These are phyloP conservation scores for Septoria petroselini DNA, from an alignment of 2,329 filamentous ascomycete species.

Conservation along the genomic window DNA sequence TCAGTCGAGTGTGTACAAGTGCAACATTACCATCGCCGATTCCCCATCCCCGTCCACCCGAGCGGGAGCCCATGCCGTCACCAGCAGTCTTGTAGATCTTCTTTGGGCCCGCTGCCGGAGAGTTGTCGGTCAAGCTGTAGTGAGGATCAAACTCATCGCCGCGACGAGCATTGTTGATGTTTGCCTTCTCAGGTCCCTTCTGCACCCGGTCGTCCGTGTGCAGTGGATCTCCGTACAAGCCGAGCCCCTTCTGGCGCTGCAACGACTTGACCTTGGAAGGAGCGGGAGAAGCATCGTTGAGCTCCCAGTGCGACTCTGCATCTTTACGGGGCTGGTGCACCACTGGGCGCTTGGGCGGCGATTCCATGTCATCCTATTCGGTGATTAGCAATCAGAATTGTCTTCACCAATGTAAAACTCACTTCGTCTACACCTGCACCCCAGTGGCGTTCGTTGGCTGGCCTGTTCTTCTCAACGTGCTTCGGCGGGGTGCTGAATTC, in stretches of 20 bases:
- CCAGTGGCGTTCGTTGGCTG: conserved; percentile 71
- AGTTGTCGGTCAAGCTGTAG: conserved; percentile 69
- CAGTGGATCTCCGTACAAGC: conserved; percentile 73
- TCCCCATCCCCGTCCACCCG: conserved; percentile 51
- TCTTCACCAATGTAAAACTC: conserved; percentile 20
- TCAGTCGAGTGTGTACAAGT: background rate
- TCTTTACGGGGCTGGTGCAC: conserved; percentile 71
- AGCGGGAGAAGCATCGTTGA: conserved; percentile 68
- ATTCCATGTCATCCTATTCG: conserved; percentile 54
- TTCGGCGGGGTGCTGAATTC: conserved; percentile 85
- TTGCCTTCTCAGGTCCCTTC: conserved; percentile 57
- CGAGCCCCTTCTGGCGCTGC: conserved; percentile 61
- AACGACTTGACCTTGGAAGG: conserved; percentile 36
- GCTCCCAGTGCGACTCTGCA: conserved; percentile 77
- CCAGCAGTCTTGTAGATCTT: conserved; percentile 41
- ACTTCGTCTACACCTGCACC: conserved; percentile 70
- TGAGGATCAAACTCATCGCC: conserved; percentile 74
- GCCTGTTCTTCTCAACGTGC: conserved; percentile 59
- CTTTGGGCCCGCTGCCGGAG: conserved; percentile 44
- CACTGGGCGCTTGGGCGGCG: conserved; percentile 57
- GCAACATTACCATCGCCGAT: conserved; percentile 46
- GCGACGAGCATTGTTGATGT: conserved; percentile 69
- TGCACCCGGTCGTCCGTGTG: conserved; percentile 41
- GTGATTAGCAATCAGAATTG: conserved; percentile 12
- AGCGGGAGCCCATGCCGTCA: conserved; percentile 57